Evolutionary conservation across 139 green algal genomes (phyloP).

Genomic region (Pseudopediastrum boryanum): DNA sequence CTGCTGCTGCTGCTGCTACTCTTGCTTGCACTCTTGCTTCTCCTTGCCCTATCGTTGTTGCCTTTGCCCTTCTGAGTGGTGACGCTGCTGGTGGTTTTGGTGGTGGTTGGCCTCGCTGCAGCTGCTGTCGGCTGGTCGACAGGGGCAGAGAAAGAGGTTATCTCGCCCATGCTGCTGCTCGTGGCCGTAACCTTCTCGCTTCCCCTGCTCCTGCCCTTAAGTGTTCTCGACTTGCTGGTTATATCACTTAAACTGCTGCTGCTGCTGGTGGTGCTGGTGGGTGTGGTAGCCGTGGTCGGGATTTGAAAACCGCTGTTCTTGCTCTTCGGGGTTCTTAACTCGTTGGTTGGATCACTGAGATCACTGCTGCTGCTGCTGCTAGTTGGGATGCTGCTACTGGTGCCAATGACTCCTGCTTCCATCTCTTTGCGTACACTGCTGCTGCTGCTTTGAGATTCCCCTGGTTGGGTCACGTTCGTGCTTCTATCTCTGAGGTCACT

Average conservation of each 20-base stretch:
- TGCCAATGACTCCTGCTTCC: no score
- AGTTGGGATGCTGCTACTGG: neutral
- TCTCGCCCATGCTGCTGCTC: neutral
- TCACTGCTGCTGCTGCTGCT: neutral
- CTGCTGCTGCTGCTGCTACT: neutral
- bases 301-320: neutral
- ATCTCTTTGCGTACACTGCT: no score
- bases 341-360: neutral
- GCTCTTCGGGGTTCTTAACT: neutral
- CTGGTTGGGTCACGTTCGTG: no score
- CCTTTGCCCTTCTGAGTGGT: no score
- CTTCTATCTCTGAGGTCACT: no score
- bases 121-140: neutral
- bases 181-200: neutral
- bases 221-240: neutral
- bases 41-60: no score
- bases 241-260: neutral
- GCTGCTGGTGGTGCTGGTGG: neutral
- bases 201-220: neutral
- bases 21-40: neutral
- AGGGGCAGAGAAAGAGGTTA: neutral
- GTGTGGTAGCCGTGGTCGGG: neutral
- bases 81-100: neutral
- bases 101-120: neutral
- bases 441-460: no score